Evolutionary conservation across 192 early-diverging fungal genomes (phyloP), one percentile per base, ranked within the genome.

Genomic region (Coemansia umbellata): DNA sequence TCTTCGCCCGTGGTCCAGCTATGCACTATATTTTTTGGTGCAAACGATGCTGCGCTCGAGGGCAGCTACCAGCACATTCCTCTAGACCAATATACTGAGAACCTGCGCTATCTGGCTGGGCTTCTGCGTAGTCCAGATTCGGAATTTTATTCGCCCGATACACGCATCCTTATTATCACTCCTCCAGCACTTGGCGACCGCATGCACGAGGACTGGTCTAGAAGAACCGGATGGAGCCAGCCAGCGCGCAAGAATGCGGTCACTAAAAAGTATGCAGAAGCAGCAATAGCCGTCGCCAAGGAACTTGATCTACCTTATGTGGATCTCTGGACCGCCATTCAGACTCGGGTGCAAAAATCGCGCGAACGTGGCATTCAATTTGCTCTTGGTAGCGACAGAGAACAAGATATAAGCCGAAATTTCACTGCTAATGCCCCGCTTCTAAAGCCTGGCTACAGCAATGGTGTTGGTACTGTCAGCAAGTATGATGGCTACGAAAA

Each of bases 11-110:
- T 30, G n/a, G 17, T 48, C n/a, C 47, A 63, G 21, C 37, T 63
- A 4, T 63, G 61, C 26, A 31, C 79, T n/a, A 56, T 95, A 18
- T 90, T 88, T 44, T 79, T 91, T 51, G 93, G 93, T 18, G 82
- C 93, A 5, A 92, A 93, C 60, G 93, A 95, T 62, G 81, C 88
- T 0, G 78, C 75, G 0, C 39, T 83, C 19, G 60, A 59, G 2
- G 52, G 47, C 6, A 68, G 70, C 3, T 22, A 50, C 1, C 85
- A 87, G 43, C 82, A 84, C 51, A 83, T 91, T 1, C 63, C 83
- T 1, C n/a, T 92, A n/a, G 52, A 61, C 0, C 35, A 66, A 3
- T 94, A 82, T 53, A 59, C 64, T 3, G 18, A 56, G 11, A 90
- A 94, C 50, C 28, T 91, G n/a, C 63, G 64, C 22, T 52, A 62